Percentiles rank a stretch among this genome's conserved stretches.
Evolutionary conservation across 1,139 yeast species (phyloP).

Genomic region (Blastobotrys capitulatus): DNA sequence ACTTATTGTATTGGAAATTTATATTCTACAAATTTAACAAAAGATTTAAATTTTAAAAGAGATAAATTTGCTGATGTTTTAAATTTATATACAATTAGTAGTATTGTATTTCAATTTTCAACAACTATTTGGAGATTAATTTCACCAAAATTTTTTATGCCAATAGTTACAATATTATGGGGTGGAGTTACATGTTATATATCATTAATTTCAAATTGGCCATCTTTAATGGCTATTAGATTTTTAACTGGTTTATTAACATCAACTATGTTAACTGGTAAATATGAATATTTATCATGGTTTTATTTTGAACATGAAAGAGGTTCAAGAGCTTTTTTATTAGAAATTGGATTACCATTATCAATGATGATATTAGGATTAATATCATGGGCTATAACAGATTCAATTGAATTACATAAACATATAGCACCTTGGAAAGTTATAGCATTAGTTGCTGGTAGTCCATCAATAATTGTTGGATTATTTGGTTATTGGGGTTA

Average conservation of each 20-base stretch:
- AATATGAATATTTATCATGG: neutral
- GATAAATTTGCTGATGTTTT: conserved; percentile 5
- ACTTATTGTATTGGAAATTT: conserved; percentile 1
- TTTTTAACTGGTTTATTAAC: neutral
- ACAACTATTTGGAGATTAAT: neutral
- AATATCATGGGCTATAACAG: neutral
- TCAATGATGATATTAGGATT: neutral
- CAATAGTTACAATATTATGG: neutral
- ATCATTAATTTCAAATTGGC: neutral
- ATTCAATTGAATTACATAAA: neutral
- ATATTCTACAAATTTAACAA: conserved; percentile 3
- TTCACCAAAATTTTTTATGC: conserved; percentile 2
- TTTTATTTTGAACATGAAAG: conserved; percentile 3
- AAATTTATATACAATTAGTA: neutral
- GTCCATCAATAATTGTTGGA: conserved; percentile 4
- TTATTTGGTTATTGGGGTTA: conserved; percentile 2
- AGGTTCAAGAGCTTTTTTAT: neutral
- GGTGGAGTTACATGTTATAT: neutral
- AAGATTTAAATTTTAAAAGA: conserved; percentile 1
- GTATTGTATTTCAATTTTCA: neutral
- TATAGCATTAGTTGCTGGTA: neutral
- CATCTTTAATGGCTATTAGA: conserved; percentile 2
- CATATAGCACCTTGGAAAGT: conserved; percentile 4
- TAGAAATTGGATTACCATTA: neutral
- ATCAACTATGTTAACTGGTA: neutral